These are phyloP conservation scores for Aspergillus udagawae DNA, from an alignment of 2,329 filamentous ascomycete genomes.

Conservation along the genomic window DNA sequence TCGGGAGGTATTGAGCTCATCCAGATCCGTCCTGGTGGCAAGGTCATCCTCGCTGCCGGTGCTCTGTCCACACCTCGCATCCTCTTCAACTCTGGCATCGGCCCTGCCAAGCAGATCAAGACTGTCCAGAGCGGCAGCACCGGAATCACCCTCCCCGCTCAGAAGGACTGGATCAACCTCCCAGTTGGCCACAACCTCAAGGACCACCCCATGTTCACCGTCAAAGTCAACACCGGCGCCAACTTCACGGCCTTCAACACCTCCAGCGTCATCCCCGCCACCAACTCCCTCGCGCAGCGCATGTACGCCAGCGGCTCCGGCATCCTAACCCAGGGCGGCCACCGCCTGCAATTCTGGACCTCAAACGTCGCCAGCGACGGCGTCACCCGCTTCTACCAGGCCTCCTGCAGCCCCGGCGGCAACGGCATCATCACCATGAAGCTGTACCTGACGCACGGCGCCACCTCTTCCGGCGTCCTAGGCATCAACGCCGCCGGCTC, in stretches of 20 bases:
- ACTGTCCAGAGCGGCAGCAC: constrained; percentile 43
- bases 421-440: constrained; percentile 16
- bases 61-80: constrained; percentile 65
- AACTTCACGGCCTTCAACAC: constrained; percentile 18
- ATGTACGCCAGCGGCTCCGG: constrained; percentile 11
- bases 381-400: constrained; percentile 19
- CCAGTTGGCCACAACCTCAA: constrained; percentile 49
- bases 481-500: constrained; percentile 11
- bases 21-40: constrained; percentile 58
- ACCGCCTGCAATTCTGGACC: constrained; percentile 20
- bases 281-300: constrained; percentile 2
- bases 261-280: constrained; percentile 9
- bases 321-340: constrained; percentile 15
- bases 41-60: constrained; percentile 65
- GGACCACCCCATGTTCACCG: constrained; percentile 31
- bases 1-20: constrained; percentile 52
- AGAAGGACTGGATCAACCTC: constrained; percentile 45
- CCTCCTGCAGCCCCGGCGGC: constrained; percentile 12
- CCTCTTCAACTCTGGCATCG: constrained; percentile 65
- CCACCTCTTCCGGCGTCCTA: constrained; percentile 16
- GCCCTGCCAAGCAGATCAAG: constrained; percentile 48
- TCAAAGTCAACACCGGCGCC: constrained; percentile 13
- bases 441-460: constrained; percentile 18
- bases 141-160: constrained; percentile 36
- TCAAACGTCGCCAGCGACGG: constrained; percentile 16